These are phyloP conservation scores for Cordyceps javanica DNA, from an alignment of 2,329 filamentous ascomycete genomes.

Conservation along the genomic window DNA sequence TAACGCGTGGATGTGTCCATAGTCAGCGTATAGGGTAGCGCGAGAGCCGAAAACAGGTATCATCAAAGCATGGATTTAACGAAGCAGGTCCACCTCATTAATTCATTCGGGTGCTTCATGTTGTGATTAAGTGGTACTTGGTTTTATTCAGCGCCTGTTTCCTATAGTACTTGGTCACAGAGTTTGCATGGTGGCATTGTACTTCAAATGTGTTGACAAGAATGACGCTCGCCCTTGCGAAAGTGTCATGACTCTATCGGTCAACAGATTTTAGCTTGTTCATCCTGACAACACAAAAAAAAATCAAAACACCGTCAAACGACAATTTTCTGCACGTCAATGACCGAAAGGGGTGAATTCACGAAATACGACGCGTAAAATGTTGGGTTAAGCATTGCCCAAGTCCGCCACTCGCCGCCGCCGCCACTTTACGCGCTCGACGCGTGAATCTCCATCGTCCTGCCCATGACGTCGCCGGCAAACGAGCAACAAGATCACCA, in stretches of 20 bases:
- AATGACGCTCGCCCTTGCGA: too few species aligned
- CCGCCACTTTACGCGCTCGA: conserved; percentile 8
- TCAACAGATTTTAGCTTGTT: neutral
- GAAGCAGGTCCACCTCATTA: too few species aligned
- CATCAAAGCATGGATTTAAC: too few species aligned
- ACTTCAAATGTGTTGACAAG: too few species aligned
- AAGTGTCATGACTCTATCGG: neutral
- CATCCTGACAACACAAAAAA: neutral
- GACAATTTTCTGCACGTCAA: neutral
- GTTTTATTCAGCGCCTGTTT: too few species aligned
- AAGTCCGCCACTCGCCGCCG: neutral
- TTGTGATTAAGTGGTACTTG: too few species aligned
- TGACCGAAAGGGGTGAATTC: neutral
- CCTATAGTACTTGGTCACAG: too few species aligned
- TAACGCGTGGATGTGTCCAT: too few species aligned
- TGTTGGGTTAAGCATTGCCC: neutral
- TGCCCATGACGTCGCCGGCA: conserved; percentile 9
- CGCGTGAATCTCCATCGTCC: neutral
- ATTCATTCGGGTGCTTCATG: too few species aligned
- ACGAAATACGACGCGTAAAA: neutral
- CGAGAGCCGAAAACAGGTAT: too few species aligned
- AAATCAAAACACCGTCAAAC: neutral
- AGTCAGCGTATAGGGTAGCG: too few species aligned
- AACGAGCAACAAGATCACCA: conserved; percentile 3
- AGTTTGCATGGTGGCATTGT: too few species aligned